These are phyloP conservation scores for Asclepias syriaca DNA, from an alignment of 257 asterid genomes.

Conservation along the genomic window DNA sequence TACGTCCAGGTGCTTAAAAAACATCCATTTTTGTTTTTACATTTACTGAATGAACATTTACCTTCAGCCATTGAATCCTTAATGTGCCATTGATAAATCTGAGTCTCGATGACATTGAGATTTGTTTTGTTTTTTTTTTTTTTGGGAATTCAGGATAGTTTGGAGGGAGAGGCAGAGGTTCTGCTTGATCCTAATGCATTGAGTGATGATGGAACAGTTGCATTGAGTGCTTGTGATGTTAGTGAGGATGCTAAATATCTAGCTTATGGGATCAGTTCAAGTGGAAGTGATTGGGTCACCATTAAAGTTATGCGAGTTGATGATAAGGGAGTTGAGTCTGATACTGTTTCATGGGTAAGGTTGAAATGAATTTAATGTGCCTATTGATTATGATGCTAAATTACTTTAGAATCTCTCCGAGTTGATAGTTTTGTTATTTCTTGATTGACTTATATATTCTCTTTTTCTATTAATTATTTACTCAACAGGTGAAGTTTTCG, in stretches of 20 bases:
- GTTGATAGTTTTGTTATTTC: background rate
- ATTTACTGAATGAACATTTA: background rate
- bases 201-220: conserved; percentile 86
- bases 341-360: conserved; percentile 77
- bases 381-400: background rate
- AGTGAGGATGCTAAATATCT: conserved; percentile 82
- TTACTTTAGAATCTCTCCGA: background rate
- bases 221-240: conserved; percentile 47
- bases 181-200: conserved; percentile 85
- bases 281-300: conserved; percentile 98
- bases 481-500: conserved; percentile 74
- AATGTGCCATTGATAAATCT: background rate
- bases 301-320: conserved; percentile 65
- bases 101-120: background rate
- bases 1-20: conserved; percentile 60
- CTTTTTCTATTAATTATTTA: background rate
- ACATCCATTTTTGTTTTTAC: background rate
- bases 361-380: background rate
- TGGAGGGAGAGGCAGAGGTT: conserved; percentile 68
- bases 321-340: conserved; percentile 55
- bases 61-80: background rate
- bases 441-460: background rate
- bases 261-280: conserved; percentile 79
- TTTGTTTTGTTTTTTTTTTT: conserved; percentile 2
- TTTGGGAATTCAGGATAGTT: conserved; percentile 52